A percentile compares a stretch with the other conserved stretches of the same genome.
Evolutionary conservation across 345 rosid species (phyloP).

Genomic region (Camelina neglecta): DNA sequence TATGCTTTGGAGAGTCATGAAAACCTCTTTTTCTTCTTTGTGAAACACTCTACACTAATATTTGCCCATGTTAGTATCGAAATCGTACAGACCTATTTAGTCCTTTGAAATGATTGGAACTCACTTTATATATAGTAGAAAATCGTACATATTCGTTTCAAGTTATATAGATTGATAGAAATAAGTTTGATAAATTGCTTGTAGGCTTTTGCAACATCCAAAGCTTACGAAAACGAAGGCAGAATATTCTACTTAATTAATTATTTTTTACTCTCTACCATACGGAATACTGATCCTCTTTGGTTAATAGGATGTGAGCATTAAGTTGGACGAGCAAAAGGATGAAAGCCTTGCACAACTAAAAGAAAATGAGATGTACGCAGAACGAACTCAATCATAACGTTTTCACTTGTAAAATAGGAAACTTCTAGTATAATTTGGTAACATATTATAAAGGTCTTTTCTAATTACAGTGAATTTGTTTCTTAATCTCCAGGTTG

Average conservation of each 20-base stretch:
- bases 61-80: neutral
- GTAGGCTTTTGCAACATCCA: constrained; percentile 15
- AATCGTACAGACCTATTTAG: constrained; percentile 4
- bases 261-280: neutral
- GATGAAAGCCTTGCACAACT: constrained; percentile 80
- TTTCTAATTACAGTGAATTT: neutral
- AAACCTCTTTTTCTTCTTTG: neutral
- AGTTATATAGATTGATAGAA: neutral
- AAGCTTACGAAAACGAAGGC: neutral
- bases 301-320: constrained; percentile 76
- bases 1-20: neutral
- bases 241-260: neutral
- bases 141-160: neutral
- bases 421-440: neutral
- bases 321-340: constrained; percentile 87
- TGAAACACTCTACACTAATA: constrained; percentile 12
- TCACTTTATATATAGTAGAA: neutral
- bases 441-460: constrained; percentile 6
- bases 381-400: neutral
- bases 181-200: constrained; percentile 8
- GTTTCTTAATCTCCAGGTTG: constrained; percentile 61
- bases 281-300: constrained; percentile 6
- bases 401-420: neutral
- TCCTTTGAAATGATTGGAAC: neutral
- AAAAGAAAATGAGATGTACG: constrained; percentile 97